Conservation (phyloP, 2,329 filamentous ascomycete genomes). For the Penicillium sp. region DNA sequence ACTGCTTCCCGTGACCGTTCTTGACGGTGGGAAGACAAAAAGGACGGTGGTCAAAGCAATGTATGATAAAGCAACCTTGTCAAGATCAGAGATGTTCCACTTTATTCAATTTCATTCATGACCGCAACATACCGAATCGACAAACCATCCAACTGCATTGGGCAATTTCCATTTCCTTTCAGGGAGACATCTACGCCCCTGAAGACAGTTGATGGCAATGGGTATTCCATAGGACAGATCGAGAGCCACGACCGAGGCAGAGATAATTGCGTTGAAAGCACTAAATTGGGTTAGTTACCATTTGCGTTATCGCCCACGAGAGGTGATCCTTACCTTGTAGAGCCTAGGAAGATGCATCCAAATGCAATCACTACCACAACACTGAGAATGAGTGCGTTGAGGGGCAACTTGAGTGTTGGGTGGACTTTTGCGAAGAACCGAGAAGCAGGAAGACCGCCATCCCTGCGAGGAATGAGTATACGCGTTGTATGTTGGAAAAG, state of each 20-base stretch:
- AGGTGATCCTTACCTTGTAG: conserved; percentile 36
- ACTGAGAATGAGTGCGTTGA: conserved; percentile 64
- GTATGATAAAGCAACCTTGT: conserved; percentile 57
- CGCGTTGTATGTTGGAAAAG: not conserved
- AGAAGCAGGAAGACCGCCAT: conserved; percentile 64
- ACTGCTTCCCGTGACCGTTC: conserved; percentile 62
- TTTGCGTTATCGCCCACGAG: no score
- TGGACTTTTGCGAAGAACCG: conserved; percentile 61
- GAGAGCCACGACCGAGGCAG: conserved; percentile 68
- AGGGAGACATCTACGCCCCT: conserved; percentile 63
- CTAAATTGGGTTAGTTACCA: conserved; percentile 30
- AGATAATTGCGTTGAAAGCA: conserved; percentile 69
- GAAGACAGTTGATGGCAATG: conserved; percentile 65
- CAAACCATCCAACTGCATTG: conserved; percentile 55
- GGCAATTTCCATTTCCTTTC: conserved; percentile 58
- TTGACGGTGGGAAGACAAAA: conserved; percentile 68
- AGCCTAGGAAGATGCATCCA: conserved; percentile 67
- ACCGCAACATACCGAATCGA: conserved; percentile 50
- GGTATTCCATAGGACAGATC: conserved; percentile 73
- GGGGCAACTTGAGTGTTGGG: conserved; percentile 57
- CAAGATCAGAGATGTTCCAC: conserved; percentile 1
- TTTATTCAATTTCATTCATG: not conserved
- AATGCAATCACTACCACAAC: conserved; percentile 63
- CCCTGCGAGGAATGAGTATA: conserved; percentile 37
- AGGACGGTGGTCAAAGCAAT: conserved; percentile 67